Evolutionary conservation across 2,329 filamentous ascomycete species (phyloP).

Genomic region (Colletotrichum viniferum): DNA sequence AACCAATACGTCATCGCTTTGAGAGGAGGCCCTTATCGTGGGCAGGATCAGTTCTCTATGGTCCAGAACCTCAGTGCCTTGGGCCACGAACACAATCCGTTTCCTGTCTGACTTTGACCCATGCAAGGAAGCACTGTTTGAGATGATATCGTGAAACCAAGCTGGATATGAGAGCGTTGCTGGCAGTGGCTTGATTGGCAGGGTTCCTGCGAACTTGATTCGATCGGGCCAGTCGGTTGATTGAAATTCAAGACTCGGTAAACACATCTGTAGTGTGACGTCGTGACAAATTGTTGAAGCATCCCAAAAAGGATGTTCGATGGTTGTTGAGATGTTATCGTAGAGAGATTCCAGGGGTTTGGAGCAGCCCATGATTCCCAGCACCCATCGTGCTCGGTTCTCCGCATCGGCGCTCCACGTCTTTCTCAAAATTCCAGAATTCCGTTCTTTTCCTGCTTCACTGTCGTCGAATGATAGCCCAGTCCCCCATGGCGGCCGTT

Average conservation of each 20-base stretch:
- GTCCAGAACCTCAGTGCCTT: conserved; percentile 48
- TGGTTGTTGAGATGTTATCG: background rate
- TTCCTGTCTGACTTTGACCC: conserved; percentile 25
- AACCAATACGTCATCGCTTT: conserved; percentile 38
- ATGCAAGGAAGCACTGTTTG: background rate
- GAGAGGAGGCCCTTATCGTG: conserved; percentile 43
- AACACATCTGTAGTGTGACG: conserved; percentile 35
- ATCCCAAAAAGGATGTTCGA: conserved; percentile 6
- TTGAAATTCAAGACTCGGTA: conserved; percentile 41
- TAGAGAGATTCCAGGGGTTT: background rate
- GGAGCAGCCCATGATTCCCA: background rate
- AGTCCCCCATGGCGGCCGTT: conserved; percentile 1
- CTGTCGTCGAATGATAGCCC: background rate
- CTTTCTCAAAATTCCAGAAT: background rate
- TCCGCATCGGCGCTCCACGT: background rate
- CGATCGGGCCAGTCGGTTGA: conserved; percentile 37
- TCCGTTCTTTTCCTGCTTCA: background rate
- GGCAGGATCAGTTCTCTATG: conserved; percentile 48
- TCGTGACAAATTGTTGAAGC: conserved; percentile 28
- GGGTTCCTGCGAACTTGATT: conserved; percentile 48
- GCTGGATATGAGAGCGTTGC: conserved; percentile 35
- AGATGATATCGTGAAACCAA: conserved; percentile 50
- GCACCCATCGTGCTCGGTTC: background rate
- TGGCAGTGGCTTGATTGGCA: conserved; percentile 36
- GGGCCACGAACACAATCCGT: conserved; percentile 48